A percentile compares a stretch with the other conserved stretches of the same genome.
phyloP scores from a whole-genome alignment of 2,329 filamentous ascomycete species.

The Colletotrichum abscissum region DNA sequence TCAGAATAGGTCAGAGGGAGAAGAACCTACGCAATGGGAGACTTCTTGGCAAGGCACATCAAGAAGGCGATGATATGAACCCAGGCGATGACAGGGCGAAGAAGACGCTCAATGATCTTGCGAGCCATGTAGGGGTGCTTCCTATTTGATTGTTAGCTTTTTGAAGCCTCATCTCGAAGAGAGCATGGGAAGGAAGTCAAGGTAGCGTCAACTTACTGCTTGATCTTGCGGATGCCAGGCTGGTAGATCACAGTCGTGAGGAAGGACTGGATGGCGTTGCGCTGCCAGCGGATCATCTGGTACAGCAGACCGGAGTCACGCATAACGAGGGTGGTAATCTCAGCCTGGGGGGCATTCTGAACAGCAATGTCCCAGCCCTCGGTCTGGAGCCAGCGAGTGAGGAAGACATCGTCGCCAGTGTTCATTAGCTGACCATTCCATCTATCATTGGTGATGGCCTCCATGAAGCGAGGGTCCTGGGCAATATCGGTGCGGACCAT shows the following conservation, averaged over 20 bases:
- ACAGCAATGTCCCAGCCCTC: constrained; percentile 42
- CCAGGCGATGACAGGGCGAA: constrained; percentile 24
- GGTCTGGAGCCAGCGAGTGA: constrained; percentile 42
- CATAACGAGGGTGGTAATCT: constrained; percentile 39
- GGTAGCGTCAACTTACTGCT: background rate
- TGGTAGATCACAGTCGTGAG: background rate
- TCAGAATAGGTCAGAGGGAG: too few relatives aligned
- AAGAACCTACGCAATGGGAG: constrained; percentile 10
- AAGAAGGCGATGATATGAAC: constrained; percentile 24
- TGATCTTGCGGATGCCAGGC: constrained; percentile 22
- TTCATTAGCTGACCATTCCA: constrained; percentile 39
- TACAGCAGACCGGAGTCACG: constrained; percentile 31
- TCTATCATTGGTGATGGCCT: constrained; percentile 38
- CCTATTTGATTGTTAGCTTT: background rate
- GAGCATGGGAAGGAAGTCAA: too few relatives aligned
- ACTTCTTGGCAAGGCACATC: background rate
- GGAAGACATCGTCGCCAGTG: constrained; percentile 42
- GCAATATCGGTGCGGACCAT: constrained; percentile 41
- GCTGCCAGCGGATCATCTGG: constrained; percentile 42
- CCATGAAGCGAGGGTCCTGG: constrained; percentile 38
- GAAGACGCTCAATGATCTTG: constrained; percentile 32
- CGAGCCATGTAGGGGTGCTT: constrained; percentile 34
- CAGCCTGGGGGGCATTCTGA: constrained; percentile 40
- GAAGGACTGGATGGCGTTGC: constrained; percentile 34
- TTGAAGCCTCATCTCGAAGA: background rate